These are phyloP conservation scores for Aaosphaeria pasadenensis DNA, from an alignment of 2,329 filamentous ascomycete species.

Conservation along the genomic window DNA sequence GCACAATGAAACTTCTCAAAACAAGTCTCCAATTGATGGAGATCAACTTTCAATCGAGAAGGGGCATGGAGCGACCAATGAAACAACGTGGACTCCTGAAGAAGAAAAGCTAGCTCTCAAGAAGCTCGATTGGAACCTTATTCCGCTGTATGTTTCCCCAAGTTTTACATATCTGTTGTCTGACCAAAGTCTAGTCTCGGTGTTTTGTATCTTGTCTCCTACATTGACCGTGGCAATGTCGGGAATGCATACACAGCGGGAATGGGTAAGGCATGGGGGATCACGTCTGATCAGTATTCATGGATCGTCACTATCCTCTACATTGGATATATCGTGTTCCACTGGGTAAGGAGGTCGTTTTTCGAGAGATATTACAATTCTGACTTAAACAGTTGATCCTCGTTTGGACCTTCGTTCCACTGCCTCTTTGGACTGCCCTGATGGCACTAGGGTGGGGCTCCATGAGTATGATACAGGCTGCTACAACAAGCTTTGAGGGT, in stretches of 20 bases:
- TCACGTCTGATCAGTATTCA: conserved; percentile 34
- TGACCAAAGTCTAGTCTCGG: background rate
- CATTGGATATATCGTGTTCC: conserved; percentile 37
- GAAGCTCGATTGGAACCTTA: conserved; percentile 2
- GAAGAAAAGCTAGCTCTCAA: conserved; percentile 1
- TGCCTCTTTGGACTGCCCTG: conserved; percentile 34
- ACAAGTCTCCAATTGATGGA: background rate
- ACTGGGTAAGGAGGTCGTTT: conserved; percentile 18
- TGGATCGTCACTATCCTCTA: conserved; percentile 40
- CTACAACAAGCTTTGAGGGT: conserved; percentile 24
- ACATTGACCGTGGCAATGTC: conserved; percentile 10
- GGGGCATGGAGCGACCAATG: background rate
- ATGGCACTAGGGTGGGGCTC: conserved; percentile 35
- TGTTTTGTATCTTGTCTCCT: conserved; percentile 26
- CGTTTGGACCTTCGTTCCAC: conserved; percentile 37
- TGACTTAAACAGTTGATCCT: conserved; percentile 7
- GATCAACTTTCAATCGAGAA: background rate
- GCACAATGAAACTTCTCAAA: background rate
- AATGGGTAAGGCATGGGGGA: background rate
- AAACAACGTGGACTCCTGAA: background rate
- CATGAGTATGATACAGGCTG: conserved; percentile 31
- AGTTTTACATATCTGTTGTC: background rate
- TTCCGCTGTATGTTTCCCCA: background rate
- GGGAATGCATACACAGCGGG: conserved; percentile 40
- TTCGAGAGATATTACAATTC: background rate